A percentile compares a stretch with the other conserved stretches of the same genome.
phyloP scores from a whole-genome alignment of 441 rosid genomes.

The Lepidium campestre region DNA sequence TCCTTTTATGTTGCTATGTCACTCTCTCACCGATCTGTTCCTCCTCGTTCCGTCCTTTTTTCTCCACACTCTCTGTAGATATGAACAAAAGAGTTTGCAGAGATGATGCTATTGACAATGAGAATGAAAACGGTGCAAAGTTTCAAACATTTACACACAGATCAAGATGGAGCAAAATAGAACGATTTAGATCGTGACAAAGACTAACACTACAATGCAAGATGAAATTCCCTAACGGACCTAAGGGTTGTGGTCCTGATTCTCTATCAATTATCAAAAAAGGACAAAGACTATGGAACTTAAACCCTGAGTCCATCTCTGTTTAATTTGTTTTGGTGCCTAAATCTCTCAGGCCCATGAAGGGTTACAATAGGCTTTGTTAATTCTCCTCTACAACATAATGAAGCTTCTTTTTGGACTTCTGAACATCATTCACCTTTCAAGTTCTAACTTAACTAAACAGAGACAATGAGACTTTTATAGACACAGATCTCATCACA shows the following conservation, averaged over 20 bases:
- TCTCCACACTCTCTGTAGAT: constrained; percentile 12
- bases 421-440: not conserved
- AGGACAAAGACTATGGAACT: constrained; percentile 15
- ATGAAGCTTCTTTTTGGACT: constrained; percentile 5
- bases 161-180: not conserved
- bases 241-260: constrained; percentile 22
- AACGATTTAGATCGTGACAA: constrained; percentile 11
- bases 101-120: constrained; percentile 29
- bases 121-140: constrained; percentile 15
- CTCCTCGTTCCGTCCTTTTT: constrained; percentile 32
- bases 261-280: constrained; percentile 16
- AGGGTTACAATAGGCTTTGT: not conserved
- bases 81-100: constrained; percentile 6
- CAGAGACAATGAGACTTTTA: not conserved
- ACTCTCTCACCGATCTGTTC: constrained; percentile 32
- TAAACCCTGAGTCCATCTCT: not conserved
- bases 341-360: constrained; percentile 18
- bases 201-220: constrained; percentile 9
- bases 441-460: not conserved
- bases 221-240: not conserved
- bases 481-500: not conserved
- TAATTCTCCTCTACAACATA: not conserved
- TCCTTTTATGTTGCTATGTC: constrained; percentile 21
- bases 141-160: not conserved
- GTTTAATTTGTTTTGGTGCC: not conserved